Evolutionary conservation across 2,329 filamentous ascomycete species (phyloP).

Genomic region (Tolypocladium endophyticum): DNA sequence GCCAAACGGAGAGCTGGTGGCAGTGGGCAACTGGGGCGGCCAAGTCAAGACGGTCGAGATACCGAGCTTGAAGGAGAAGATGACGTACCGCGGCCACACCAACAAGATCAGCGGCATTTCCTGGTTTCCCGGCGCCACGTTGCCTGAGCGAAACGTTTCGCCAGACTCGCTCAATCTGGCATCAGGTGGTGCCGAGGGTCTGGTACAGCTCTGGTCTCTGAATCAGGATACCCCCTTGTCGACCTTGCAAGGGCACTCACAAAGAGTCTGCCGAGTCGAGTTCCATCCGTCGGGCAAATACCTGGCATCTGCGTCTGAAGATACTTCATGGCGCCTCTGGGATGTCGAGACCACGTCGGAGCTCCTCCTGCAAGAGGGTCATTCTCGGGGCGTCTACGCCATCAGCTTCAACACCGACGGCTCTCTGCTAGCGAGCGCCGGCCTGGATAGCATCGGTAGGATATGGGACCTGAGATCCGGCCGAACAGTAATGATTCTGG

Average conservation of each 20-base stretch:
- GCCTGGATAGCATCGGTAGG: slow-evolving; percentile 85
- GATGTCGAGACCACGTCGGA: slow-evolving; percentile 80
- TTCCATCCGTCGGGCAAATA: slow-evolving; percentile 90
- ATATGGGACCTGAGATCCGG: slow-evolving; percentile 94
- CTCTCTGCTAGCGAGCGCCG: slow-evolving; percentile 82
- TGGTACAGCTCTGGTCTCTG: slow-evolving; percentile 84
- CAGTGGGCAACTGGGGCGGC: slow-evolving; percentile 88
- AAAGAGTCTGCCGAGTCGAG: slow-evolving; percentile 82
- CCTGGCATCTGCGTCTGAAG: slow-evolving; percentile 85
- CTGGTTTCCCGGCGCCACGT: slow-evolving; percentile 77
- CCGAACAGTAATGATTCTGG: slow-evolving; percentile 88
- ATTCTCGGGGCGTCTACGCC: slow-evolving; percentile 86
- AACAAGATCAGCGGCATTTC: slow-evolving; percentile 83
- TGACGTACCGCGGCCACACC: slow-evolving; percentile 70
- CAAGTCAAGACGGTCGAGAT: slow-evolving; percentile 78
- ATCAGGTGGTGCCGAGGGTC: slow-evolving; percentile 79
- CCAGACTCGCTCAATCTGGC: slow-evolving; percentile 71
- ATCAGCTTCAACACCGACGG: slow-evolving; percentile 87
- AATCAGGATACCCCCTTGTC: slow-evolving; percentile 75
- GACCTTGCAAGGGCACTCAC: slow-evolving; percentile 73
- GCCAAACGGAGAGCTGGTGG: slow-evolving; percentile 72
- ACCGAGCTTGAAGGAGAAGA: slow-evolving; percentile 69
- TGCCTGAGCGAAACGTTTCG: slow-evolving; percentile 61
- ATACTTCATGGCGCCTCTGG: slow-evolving; percentile 96
- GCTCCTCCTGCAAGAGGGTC: slow-evolving; percentile 82